Base-by-base conservation (phyloP, 768 basidiomycete species). In the Amanita subjunquillea region DNA sequence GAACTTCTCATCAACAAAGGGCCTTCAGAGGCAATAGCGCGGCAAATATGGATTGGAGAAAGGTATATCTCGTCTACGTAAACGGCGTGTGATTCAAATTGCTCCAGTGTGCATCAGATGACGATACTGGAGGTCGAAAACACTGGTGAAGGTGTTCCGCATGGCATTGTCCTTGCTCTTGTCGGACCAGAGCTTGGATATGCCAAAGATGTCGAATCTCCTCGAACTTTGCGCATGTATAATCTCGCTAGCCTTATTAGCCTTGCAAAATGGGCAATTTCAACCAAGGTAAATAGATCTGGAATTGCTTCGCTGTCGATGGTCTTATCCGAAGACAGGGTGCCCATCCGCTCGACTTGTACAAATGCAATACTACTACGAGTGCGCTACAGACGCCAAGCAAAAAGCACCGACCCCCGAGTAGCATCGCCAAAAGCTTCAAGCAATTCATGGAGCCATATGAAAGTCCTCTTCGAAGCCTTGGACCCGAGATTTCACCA, bases 81-180 rank as follows among this genome's bases (percentile, higher is more conserved):
- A 1, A 22, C 20, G 8, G 25, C n/a, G 3, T 3, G 20, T 55
- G 34, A 48, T 15, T 17, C n/a, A 22, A 23, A 27, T 27, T 25
- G 36, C 39, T 58, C 17, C 50, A 91, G 89, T 43, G 82, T 92
- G 10, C 78, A 78, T 62, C 88, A 92, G 62, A 80, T 91, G 78
- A 74, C 83, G 0, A 64, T 90, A 23, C 72, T 92, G 3, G 90
- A 92, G 65, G 68, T 76, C 4, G 86, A 83, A 47, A 76, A 78
- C 55, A 72, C 73, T 36, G 70, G 67, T 20, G 69, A 69, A 54
- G 72, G 70, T 6, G 67, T 60, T 10, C 80, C 80, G 1, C 82
- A 86, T 60, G 88, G 90, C 12, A 87, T 92, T 17, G 80, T 89
- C 25, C 72, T 92, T 2, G 80, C 79, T 3, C 75, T 92, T 25